Base-by-base conservation (phyloP, 1,139 yeast genomes). In the Ashbya aceris region DNA sequence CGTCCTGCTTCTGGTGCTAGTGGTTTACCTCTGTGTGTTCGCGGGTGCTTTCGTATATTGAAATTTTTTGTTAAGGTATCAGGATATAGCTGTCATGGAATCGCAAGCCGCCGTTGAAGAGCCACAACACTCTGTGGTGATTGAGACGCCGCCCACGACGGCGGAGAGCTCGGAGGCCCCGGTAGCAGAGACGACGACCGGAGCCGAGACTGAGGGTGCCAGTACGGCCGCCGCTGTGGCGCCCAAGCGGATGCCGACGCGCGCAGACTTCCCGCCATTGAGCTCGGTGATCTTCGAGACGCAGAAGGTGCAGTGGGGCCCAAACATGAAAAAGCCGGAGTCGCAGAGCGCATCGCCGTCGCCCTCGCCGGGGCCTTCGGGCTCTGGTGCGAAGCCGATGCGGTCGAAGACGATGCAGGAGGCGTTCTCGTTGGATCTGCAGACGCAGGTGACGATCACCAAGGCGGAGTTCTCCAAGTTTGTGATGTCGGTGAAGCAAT, bases 21-120 rank as follows among this genome's bases (percentile, higher is more conserved):
- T 17, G 23, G 23, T 17, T 17, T 17, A 17, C 23, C 23, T 17
- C 23, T 17, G 23, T 17, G 23, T 17, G 23, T 17, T 17, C 23
- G 23, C 23, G 23, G 23, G 23, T 17, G 23, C 23, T 17, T 17
- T 17, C 23, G 23, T 17, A 29, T 29, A 11, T 29, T 29, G 13
- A 12, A 29, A 29, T 29, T 29, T 29, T 29, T 29, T 4, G 13
- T n/a, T 12, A 29, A n/a, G 11, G 11, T 29, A 29, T 29, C 13
- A 11, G 31, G 31, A 29, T 29, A 29, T 29, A 46, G 67, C 84
- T 11, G 83, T 83, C 40, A 73, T 82, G 27, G 89, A 93, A 26
- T 85, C 89, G n/a, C 83, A 82, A 64, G 77, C 82, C 54, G 81
- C 83, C 32, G 89, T 91, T 54, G 74, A 83, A 39, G 89, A 82